These are phyloP conservation scores for Acanthamoeba healyi DNA, from an alignment of 208 protist genomes.

Conservation along the genomic window DNA sequence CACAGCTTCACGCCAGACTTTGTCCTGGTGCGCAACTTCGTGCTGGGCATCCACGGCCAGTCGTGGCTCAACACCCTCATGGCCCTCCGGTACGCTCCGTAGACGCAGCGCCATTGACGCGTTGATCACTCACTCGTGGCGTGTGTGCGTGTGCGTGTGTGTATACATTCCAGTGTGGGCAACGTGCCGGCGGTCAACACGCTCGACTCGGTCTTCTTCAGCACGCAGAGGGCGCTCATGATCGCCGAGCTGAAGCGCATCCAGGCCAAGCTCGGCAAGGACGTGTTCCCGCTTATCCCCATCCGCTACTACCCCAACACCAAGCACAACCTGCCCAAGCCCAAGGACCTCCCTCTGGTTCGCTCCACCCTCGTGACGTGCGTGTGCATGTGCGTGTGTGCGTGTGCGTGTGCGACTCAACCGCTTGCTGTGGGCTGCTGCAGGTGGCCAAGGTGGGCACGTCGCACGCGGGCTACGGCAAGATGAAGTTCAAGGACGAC, in stretches of 20 bases:
- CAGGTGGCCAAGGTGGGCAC: constrained; percentile 62
- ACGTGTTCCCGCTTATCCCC: constrained; percentile 73
- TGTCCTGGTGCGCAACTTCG: constrained; percentile 17
- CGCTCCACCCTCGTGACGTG: background rate
- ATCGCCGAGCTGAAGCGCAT: constrained; percentile 51
- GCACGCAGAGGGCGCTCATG: constrained; percentile 72
- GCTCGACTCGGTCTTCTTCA: constrained; percentile 70
- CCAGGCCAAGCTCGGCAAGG: constrained; percentile 70
- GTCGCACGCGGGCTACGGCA: constrained; percentile 76
- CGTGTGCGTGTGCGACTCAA: too few species aligned
- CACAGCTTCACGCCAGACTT: background rate
- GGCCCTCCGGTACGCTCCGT: background rate
- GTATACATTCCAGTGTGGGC: background rate
- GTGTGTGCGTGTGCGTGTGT: too few species aligned
- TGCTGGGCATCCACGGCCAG: constrained; percentile 36
- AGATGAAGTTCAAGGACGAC: constrained; percentile 70
- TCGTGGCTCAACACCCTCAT: constrained; percentile 20
- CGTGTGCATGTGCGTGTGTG: too few species aligned
- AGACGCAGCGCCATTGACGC: too few species aligned
- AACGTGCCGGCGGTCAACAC: constrained; percentile 77
- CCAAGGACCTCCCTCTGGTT: background rate
- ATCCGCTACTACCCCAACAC: constrained; percentile 67
- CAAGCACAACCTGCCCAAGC: background rate
- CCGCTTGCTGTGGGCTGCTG: background rate
- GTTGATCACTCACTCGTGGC: too few species aligned